Percentiles rank a stretch among this genome's conserved stretches.
Conservation (phyloP, 176 grass and related monocot species). For the Poa annua region DNA sequence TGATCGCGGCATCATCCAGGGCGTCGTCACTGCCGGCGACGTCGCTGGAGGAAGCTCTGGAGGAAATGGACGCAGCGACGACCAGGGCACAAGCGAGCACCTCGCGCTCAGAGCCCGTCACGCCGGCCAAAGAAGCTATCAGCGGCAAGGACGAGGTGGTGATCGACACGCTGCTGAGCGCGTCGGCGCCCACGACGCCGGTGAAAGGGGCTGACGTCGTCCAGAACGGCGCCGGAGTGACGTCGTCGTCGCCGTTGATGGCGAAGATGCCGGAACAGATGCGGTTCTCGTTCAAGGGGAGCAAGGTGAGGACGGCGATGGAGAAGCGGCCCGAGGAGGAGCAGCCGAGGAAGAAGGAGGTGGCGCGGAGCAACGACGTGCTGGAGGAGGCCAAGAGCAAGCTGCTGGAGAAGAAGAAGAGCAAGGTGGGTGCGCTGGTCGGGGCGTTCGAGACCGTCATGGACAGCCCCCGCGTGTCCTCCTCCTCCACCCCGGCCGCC, state of each 20-base stretch:
- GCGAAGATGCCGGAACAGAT: not conserved
- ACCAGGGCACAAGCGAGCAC: not conserved
- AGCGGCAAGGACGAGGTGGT: conserved; percentile 17
- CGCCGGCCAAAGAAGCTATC: conserved; percentile 20
- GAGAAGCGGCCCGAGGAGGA: conserved; percentile 54
- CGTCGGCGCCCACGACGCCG: conserved; percentile 34
- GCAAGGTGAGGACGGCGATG: conserved; percentile 63
- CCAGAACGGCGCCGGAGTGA: not conserved
- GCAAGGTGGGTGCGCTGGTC: conserved; percentile 72
- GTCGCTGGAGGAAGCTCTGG: conserved; percentile 3
- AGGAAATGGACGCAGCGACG: not conserved
- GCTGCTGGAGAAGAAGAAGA: conserved; percentile 76
- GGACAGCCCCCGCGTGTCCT: conserved; percentile 28
- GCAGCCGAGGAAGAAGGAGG: conserved; percentile 72
- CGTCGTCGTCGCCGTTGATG: not conserved
- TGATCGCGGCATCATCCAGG: not conserved
- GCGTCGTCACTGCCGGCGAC: conserved; percentile 24
- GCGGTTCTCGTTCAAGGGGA: conserved; percentile 40
- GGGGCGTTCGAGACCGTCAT: conserved; percentile 82
- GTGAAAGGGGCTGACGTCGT: not conserved
- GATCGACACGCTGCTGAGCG: not conserved
- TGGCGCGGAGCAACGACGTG: conserved; percentile 74
- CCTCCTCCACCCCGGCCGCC: conserved; percentile 13
- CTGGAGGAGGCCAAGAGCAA: conserved; percentile 72
- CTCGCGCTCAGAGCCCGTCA: conserved; percentile 37